These are phyloP conservation scores for baker's yeast (Saccharomyces cerevisiae) DNA, from an alignment of 805 yeast genomes.

Conservation along the genomic window DNA sequence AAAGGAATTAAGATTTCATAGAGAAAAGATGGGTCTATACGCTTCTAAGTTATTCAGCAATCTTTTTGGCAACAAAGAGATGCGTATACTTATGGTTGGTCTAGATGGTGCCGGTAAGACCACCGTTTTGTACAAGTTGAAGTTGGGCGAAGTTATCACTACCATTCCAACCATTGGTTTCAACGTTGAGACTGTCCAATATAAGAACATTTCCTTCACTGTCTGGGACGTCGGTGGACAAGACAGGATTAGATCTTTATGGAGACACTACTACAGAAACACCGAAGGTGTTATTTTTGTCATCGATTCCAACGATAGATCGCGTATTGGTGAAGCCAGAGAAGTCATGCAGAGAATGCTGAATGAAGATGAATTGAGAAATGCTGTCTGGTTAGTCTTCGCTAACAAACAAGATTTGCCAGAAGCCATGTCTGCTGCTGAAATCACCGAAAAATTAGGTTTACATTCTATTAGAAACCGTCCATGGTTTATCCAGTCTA, in stretches of 20 bases:
- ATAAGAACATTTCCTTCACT: constrained; percentile 91
- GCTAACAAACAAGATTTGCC: constrained; percentile 99
- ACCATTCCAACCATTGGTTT: constrained; percentile 96
- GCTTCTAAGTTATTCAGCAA: constrained; percentile 89
- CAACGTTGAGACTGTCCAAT: constrained; percentile 95
- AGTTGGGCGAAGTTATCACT: constrained; percentile 91
- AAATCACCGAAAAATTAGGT: constrained; percentile 93
- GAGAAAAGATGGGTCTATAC: constrained; percentile 76
- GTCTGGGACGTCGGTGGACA: constrained; percentile 99
- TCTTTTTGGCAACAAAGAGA: constrained; percentile 95
- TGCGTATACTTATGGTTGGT: constrained; percentile 98
- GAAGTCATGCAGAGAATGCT: constrained; percentile 97
- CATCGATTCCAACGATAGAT: constrained; percentile 96
- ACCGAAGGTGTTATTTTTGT: constrained; percentile 97
- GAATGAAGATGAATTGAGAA: constrained; percentile 96
- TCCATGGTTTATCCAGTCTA: constrained; percentile 98
- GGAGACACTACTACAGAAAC: constrained; percentile 99
- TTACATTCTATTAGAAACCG: constrained; percentile 96
- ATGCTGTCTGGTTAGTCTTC: constrained; percentile 87
- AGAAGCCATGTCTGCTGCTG: constrained; percentile 98
- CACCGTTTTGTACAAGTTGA: constrained; percentile 88
- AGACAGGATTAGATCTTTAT: constrained; percentile 95
- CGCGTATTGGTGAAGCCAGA: constrained; percentile 95
- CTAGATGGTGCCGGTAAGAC: constrained; percentile 98
- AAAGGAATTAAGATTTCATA: neutral